phyloP scores from a whole-genome alignment of 192 early-diverging fungal genomes.

The Oehlia diaphana region DNA sequence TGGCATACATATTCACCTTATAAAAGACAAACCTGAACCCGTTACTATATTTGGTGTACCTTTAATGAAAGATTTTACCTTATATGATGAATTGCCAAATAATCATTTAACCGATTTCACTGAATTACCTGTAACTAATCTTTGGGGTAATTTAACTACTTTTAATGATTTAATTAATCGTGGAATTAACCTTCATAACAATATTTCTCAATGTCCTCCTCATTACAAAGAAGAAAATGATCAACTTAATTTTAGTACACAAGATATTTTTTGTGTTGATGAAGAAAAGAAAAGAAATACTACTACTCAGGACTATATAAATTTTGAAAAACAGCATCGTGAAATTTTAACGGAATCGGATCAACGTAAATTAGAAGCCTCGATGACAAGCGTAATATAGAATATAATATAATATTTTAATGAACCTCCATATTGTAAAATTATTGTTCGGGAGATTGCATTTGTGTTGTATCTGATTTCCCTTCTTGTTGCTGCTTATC shows the following conservation, averaged over 20 bases:
- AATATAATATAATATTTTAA: too few relatives aligned
- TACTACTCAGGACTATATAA: neutral
- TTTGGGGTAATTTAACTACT: slow-evolving; percentile 56
- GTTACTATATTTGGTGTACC: slow-evolving; percentile 52
- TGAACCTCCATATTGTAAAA: neutral
- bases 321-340: neutral
- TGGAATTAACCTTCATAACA: slow-evolving; percentile 37
- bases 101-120: slow-evolving; percentile 46
- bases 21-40: slow-evolving; percentile 38
- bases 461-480: neutral
- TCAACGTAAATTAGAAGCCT: too few relatives aligned
- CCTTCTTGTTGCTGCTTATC: neutral
- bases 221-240: neutral
- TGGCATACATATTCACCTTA: slow-evolving; percentile 55
- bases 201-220: slow-evolving; percentile 16
- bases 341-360: too few relatives aligned
- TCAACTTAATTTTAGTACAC: neutral
- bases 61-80: slow-evolving; percentile 52
- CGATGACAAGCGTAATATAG: too few relatives aligned
- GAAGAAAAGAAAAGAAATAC: neutral
- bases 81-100: slow-evolving; percentile 50
- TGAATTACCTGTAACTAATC: slow-evolving; percentile 51
- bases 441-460: neutral
- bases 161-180: slow-evolving; percentile 41
- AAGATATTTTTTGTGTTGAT: slow-evolving; percentile 6